These are phyloP conservation scores for Chaetoceros tenuissimus DNA, from an alignment of 108 stramenopile genomes.

Conservation along the genomic window DNA sequence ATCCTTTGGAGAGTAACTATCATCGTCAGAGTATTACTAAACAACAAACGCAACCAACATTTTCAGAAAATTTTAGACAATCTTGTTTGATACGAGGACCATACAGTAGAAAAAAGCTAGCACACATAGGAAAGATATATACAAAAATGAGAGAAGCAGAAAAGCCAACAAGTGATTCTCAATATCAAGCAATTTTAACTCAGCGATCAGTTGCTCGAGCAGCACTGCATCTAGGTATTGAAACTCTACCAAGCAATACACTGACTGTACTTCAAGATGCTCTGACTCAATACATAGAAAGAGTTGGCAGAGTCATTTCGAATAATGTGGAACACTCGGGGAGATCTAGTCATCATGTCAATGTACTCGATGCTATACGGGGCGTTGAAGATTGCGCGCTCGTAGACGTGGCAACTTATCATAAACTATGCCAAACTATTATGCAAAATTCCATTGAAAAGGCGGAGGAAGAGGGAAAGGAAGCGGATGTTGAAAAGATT, in stretches of 20 bases:
- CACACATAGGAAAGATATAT: background rate
- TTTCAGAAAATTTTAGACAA: too few species aligned
- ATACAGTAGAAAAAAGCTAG: background rate
- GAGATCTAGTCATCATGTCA: slow-evolving; percentile 62
- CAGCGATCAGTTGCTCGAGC: slow-evolving; percentile 69
- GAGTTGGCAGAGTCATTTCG: slow-evolving; percentile 33
- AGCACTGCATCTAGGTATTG: slow-evolving; percentile 73
- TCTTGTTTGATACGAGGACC: too few species aligned
- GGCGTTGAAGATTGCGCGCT: slow-evolving; percentile 35
- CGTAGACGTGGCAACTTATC: background rate
- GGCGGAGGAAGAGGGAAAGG: background rate
- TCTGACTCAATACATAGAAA: slow-evolving; percentile 47
- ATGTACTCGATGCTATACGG: slow-evolving; percentile 67
- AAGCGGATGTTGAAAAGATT: background rate
- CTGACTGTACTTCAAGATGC: slow-evolving; percentile 61
- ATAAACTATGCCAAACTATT: background rate
- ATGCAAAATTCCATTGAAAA: too few species aligned
- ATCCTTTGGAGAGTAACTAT: too few species aligned
- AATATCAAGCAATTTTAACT: slow-evolving; percentile 5
- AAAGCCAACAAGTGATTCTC: background rate
- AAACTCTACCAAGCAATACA: slow-evolving; percentile 53
- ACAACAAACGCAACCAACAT: too few species aligned
- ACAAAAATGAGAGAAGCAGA: background rate
- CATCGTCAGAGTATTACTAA: too few species aligned
- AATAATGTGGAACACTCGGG: slow-evolving; percentile 60